Conservation (phyloP, 257 asterid species). For the Galeopsis tetrahit region DNA sequence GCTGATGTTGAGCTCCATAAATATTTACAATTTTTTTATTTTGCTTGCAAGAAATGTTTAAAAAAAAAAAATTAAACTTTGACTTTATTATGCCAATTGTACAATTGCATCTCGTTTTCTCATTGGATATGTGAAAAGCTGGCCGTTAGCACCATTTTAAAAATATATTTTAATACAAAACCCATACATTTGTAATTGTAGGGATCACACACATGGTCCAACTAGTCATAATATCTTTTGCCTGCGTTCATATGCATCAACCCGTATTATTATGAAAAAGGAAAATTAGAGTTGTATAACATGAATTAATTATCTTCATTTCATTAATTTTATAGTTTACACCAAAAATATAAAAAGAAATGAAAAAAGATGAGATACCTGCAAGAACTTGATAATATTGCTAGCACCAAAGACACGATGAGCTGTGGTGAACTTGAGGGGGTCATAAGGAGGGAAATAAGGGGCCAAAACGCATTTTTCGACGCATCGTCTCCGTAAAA, state of each 20-base stretch:
- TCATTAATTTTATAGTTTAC: too few relatives aligned
- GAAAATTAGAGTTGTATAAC: too few relatives aligned
- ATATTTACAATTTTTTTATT: too few relatives aligned
- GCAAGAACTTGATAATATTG: conserved; percentile 77
- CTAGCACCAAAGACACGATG: conserved; percentile 93
- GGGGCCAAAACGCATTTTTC: conserved; percentile 79
- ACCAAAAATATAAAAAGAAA: too few relatives aligned
- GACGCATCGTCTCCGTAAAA: conserved; percentile 67
- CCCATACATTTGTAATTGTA: too few relatives aligned
- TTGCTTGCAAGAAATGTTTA: too few relatives aligned
- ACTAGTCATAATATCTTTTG: not conserved
- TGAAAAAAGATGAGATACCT: conserved; percentile 41
- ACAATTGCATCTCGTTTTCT: not conserved
- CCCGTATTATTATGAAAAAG: too few relatives aligned
- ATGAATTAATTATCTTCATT: too few relatives aligned
- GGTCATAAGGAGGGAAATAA: conserved; percentile 75
- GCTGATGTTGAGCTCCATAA: too few relatives aligned
- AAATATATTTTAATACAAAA: too few relatives aligned
- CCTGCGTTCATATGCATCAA: not conserved
- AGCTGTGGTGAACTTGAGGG: conserved; percentile 76
- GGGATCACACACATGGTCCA: not conserved
- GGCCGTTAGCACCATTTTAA: too few relatives aligned
- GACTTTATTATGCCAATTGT: not conserved
- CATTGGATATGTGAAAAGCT: not conserved
- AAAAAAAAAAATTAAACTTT: not conserved